A percentile compares a stretch with the other conserved stretches of the same genome.
Conservation (phyloP, 164 flowering plant species). For the Berberis vulgaris region DNA sequence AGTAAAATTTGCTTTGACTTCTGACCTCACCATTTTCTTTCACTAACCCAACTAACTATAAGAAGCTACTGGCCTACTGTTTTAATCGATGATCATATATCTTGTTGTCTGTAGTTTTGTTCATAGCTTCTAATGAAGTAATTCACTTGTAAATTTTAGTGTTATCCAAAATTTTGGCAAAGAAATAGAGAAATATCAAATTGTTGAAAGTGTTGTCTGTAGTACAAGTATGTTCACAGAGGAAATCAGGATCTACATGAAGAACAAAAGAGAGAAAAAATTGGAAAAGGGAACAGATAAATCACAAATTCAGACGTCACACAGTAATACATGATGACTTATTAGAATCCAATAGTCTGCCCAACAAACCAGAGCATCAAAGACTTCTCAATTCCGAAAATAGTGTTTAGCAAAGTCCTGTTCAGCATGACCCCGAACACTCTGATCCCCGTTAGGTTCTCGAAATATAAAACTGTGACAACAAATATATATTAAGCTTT, state of each 20-base stretch:
- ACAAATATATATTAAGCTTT: no score
- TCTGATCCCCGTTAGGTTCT: conserved; percentile 83
- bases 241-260: no score
- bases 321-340: no score
- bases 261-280: no score
- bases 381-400: conserved; percentile 66
- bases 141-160: neutral
- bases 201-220: no score
- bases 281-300: no score
- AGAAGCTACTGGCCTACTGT: neutral
- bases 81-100: neutral
- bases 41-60: neutral
- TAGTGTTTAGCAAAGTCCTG: conserved; percentile 56
- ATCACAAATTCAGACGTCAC: no score
- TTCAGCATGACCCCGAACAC: conserved; percentile 82
- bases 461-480: conserved; percentile 74
- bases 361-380: conserved; percentile 88
- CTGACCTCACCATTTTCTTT: neutral
- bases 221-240: no score
- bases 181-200: no score
- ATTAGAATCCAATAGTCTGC: conserved; percentile 50
- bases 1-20: neutral
- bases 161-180: neutral
- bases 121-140: neutral
- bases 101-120: neutral